A percentile compares a stretch with the other conserved stretches of the same genome.
Conservation (phyloP, 2,329 filamentous ascomycete genomes). For the Macrophomina phaseolina region DNA sequence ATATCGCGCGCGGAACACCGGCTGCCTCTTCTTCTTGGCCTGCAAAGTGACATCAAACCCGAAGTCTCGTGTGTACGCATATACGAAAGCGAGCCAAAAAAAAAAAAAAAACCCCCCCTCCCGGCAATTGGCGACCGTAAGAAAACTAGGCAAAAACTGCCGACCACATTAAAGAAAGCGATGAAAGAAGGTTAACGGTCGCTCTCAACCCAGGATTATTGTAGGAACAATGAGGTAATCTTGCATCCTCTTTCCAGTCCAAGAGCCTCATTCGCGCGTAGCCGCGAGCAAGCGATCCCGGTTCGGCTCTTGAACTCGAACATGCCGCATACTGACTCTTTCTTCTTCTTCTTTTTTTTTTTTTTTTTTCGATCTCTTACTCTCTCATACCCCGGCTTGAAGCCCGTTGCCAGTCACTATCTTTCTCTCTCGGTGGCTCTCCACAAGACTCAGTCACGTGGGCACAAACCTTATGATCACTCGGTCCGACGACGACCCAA, state of each 20-base stretch:
- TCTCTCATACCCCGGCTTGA: not conserved
- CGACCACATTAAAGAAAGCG: too few relatives aligned
- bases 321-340: not conserved
- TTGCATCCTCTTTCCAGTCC: not conserved
- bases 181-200: not conserved
- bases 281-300: not conserved
- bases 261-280: not conserved
- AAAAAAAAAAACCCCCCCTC: too few relatives aligned
- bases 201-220: not conserved
- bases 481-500: too few relatives aligned
- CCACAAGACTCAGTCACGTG: not conserved
- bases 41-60: not conserved
- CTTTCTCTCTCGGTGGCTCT: not conserved
- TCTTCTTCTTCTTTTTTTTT: too few relatives aligned
- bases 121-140: too few relatives aligned
- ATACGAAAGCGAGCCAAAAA: too few relatives aligned
- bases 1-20: too few relatives aligned
- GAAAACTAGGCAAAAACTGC: too few relatives aligned
- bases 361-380: too few relatives aligned
- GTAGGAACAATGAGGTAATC: not conserved
- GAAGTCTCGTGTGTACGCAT: not conserved
- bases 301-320: not conserved
- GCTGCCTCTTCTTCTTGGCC: not conserved
- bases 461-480: conserved; percentile 4
- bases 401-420: not conserved